phyloP scores from a whole-genome alignment of 208 protist genomes.

The Leishmania mexicana region DNA sequence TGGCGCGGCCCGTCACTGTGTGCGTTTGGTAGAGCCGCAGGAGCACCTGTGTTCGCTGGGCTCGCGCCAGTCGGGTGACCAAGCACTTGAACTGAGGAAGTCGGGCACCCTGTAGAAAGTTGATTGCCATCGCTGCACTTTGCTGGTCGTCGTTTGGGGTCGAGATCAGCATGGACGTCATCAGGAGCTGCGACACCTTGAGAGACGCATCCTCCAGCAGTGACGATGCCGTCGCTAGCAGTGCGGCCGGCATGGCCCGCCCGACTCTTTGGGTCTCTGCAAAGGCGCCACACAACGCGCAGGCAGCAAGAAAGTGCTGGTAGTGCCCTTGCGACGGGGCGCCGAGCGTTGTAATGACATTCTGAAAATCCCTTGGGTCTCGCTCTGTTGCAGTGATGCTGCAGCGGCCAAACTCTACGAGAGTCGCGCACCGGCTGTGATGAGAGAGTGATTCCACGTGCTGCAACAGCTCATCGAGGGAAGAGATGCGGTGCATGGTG shows the following conservation, averaged over 20 bases:
- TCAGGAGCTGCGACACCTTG: conserved; percentile 8
- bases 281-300: conserved; percentile 22
- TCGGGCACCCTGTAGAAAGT: neutral
- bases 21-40: conserved; percentile 10
- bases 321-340: conserved; percentile 17
- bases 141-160: too few species aligned
- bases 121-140: neutral
- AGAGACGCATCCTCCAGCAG: conserved; percentile 19
- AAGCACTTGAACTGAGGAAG: conserved; percentile 21
- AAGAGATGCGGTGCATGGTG: neutral
- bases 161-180: conserved; percentile 6
- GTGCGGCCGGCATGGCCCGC: neutral
- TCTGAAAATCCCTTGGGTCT: neutral
- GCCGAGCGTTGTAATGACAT: conserved; percentile 9
- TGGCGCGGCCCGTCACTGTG: neutral
- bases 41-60: neutral
- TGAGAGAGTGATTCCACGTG: conserved; percentile 12
- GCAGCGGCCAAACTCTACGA: conserved; percentile 17
- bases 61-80: neutral
- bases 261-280: neutral
- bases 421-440: conserved; percentile 11
- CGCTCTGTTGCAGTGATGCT: neutral
- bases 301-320: conserved; percentile 29
- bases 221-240: neutral
- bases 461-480: neutral